phyloP scores from a whole-genome alignment of 495 filamentous ascomycete species.

The Pyronema domesticum region DNA sequence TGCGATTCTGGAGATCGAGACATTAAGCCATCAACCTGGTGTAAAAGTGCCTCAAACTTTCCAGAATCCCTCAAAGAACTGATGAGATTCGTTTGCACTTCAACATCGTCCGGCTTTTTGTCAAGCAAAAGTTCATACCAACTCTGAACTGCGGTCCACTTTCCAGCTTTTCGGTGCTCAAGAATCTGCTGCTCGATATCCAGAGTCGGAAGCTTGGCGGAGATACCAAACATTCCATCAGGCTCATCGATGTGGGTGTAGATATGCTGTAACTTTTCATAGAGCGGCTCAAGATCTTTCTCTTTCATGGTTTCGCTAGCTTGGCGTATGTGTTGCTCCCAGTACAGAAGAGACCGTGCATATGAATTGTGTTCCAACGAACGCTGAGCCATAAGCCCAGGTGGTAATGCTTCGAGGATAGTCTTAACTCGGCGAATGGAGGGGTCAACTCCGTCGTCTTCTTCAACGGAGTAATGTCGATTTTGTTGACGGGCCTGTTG shows the following conservation, averaged over 20 bases:
- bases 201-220: constrained; percentile 59
- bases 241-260: constrained; percentile 96
- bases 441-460: constrained; percentile 27
- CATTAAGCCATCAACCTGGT: constrained; percentile 58
- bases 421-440: constrained; percentile 38
- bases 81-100: constrained; percentile 66
- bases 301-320: constrained; percentile 26
- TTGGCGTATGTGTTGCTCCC: constrained; percentile 75
- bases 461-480: constrained; percentile 11
- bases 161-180: constrained; percentile 78
- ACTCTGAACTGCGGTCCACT: constrained; percentile 92
- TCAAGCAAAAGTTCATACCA: constrained; percentile 87
- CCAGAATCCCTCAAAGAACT: constrained; percentile 83
- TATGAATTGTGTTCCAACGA: constrained; percentile 86
- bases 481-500: constrained; percentile 26
- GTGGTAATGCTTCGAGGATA: constrained; percentile 53
- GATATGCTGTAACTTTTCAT: constrained; percentile 70
- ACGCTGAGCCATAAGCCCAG: constrained; percentile 65
- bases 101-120: constrained; percentile 54
- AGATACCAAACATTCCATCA: constrained; percentile 89
- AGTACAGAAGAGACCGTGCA: constrained; percentile 76
- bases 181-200: constrained; percentile 82
- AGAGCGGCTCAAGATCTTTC: constrained; percentile 38
- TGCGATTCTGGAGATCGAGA: constrained; percentile 34
- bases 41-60: constrained; percentile 61